A percentile compares a stretch with the other conserved stretches of the same genome.
Conservation (phyloP, 2,329 filamentous ascomycete genomes). For the Aureobasidium sp. region DNA sequence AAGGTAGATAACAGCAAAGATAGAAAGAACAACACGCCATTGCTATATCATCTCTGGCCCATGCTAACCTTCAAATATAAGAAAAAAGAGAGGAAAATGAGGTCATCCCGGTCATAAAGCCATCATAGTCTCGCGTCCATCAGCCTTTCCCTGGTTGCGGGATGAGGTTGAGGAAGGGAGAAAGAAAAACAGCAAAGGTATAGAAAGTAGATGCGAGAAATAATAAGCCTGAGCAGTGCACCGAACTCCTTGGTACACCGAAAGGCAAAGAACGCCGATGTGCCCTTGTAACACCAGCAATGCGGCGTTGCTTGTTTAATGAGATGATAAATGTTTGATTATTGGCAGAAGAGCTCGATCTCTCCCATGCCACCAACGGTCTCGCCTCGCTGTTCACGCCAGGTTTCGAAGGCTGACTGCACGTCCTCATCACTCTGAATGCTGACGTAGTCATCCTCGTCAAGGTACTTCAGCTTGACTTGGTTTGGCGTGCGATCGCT, state of each 20-base stretch:
- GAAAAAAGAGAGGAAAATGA: background rate
- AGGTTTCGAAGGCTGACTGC: constrained; percentile 89
- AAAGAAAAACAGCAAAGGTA: constrained; percentile 12
- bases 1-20: constrained; percentile 13
- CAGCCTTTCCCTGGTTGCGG: background rate
- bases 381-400: constrained; percentile 65
- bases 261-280: background rate
- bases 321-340: constrained; percentile 11
- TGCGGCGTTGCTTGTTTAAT: constrained; percentile 2
- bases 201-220: constrained; percentile 12
- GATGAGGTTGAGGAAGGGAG: background rate
- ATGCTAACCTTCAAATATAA: constrained; percentile 14
- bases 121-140: constrained; percentile 2
- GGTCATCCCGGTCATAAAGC: constrained; percentile 15
- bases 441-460: constrained; percentile 87
- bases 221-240: constrained; percentile 2
- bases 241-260: constrained; percentile 8
- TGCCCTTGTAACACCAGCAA: background rate
- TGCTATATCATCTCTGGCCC: constrained; percentile 13
- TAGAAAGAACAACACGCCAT: constrained; percentile 10
- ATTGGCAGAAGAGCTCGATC: constrained; percentile 79
- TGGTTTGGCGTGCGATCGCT: constrained; percentile 50
- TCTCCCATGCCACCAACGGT: constrained; percentile 67
- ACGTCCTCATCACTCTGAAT: constrained; percentile 96
- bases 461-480: constrained; percentile 81